These are phyloP conservation scores for Caloboletus inedulis DNA, from an alignment of 1,284 basidiomycete species.

Conservation along the genomic window DNA sequence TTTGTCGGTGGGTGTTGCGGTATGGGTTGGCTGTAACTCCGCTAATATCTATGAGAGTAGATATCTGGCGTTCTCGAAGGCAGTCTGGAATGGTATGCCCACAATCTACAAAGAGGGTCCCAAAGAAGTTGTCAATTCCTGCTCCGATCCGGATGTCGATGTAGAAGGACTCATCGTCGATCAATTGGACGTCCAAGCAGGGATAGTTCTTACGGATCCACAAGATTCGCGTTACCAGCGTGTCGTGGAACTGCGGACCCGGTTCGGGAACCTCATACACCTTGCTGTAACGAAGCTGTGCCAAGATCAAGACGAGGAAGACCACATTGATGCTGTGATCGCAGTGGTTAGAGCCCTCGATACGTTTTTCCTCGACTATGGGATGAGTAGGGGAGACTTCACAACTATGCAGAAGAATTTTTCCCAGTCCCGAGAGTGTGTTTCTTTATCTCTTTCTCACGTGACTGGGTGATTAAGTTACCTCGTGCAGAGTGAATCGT, in stretches of 20 bases:
- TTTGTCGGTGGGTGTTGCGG: conserved; percentile 68
- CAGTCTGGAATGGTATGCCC: conserved; percentile 71
- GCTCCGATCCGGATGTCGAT: conserved; percentile 59
- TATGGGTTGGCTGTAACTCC: not conserved
- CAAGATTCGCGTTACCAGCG: conserved; percentile 74
- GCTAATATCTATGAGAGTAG: conserved; percentile 36
- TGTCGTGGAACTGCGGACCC: conserved; percentile 56
- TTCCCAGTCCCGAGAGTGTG: conserved; percentile 66
- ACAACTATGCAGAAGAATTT: conserved; percentile 68
- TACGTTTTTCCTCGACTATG: conserved; percentile 73
- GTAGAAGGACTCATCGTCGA: conserved; percentile 63
- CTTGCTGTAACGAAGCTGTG: conserved; percentile 68
- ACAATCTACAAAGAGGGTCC: conserved; percentile 61
- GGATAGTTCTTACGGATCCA: conserved; percentile 76
- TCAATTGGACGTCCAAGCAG: conserved; percentile 62
- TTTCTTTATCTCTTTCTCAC: conserved; percentile 2
- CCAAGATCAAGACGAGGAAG: conserved; percentile 61
- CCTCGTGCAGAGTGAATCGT: conserved; percentile 52
- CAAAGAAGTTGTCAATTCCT: conserved; percentile 54
- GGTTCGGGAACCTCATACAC: conserved; percentile 71
- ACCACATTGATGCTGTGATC: conserved; percentile 89
- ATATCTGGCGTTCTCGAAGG: conserved; percentile 59
- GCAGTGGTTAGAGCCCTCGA: conserved; percentile 70
- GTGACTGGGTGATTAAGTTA: not conserved
- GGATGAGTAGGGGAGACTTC: conserved; percentile 56